Evolutionary conservation across 2,329 filamentous ascomycete species (phyloP).

Genomic region (Lachnellula occidentalis): DNA sequence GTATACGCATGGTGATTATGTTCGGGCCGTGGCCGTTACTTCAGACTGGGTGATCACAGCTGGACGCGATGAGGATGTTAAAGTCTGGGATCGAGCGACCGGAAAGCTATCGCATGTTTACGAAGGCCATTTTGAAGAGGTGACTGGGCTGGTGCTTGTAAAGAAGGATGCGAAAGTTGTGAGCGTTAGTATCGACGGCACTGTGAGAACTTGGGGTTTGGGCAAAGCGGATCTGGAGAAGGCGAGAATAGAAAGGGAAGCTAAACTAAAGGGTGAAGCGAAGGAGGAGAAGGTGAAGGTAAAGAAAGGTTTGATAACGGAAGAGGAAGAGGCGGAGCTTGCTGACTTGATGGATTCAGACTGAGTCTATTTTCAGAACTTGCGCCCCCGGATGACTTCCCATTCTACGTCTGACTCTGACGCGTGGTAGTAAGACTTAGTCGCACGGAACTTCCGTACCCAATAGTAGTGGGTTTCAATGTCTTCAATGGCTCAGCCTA

Average conservation of each 20-base stretch:
- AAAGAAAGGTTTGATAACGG: slow-evolving; percentile 60
- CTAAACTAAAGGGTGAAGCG: slow-evolving; percentile 39
- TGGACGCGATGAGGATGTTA: slow-evolving; percentile 85
- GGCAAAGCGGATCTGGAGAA: slow-evolving; percentile 53
- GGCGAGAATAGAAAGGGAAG: slow-evolving; percentile 45
- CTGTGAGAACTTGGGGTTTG: slow-evolving; percentile 78
- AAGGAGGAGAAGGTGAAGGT: slow-evolving; percentile 38
- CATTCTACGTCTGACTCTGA: not conserved
- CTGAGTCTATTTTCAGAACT: slow-evolving; percentile 40
- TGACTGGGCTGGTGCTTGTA: slow-evolving; percentile 71
- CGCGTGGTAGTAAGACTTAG: not conserved
- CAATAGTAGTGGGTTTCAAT: not conserved
- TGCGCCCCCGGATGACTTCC: not conserved
- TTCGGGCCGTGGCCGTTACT: slow-evolving; percentile 71
- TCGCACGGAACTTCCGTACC: not conserved
- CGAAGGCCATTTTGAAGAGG: slow-evolving; percentile 86
- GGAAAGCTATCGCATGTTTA: slow-evolving; percentile 70
- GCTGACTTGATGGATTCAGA: slow-evolving; percentile 80
- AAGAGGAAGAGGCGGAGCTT: slow-evolving; percentile 87
- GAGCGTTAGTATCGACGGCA: slow-evolving; percentile 87
- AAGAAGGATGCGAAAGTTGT: slow-evolving; percentile 50
- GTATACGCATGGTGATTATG: slow-evolving; percentile 81
- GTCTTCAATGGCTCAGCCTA: not conserved
- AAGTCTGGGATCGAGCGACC: slow-evolving; percentile 75
- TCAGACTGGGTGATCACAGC: slow-evolving; percentile 80